phyloP scores from a whole-genome alignment of 2,329 filamentous ascomycete genomes.

The Colletotrichum spaethianum region DNA sequence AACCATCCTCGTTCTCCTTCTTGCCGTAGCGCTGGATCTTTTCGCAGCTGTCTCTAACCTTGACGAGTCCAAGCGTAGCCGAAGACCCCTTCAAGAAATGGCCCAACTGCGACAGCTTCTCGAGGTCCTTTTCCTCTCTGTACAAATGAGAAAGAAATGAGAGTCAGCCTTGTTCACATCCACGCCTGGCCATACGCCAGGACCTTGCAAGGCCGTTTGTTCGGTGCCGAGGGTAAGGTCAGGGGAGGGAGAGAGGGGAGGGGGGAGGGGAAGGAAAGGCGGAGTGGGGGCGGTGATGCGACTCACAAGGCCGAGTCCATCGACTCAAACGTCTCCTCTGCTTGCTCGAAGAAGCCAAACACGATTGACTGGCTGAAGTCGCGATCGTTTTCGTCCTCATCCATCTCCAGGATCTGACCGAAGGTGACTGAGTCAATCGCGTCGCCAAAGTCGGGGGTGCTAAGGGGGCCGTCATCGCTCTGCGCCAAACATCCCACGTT shows the following conservation, averaged over 20 bases:
- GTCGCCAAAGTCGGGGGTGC: conserved; percentile 70
- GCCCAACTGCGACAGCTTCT: conserved; percentile 84
- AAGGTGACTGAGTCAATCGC: conserved; percentile 87
- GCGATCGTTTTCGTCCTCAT: conserved; percentile 86
- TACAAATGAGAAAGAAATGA: conserved; percentile 27
- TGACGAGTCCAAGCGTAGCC: conserved; percentile 90
- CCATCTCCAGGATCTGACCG: conserved; percentile 98
- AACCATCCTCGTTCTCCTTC: conserved; percentile 83
- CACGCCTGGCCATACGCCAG: not conserved
- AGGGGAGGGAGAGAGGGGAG: conserved; percentile 20
- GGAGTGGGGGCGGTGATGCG: conserved; percentile 16
- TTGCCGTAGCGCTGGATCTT: conserved; percentile 96
- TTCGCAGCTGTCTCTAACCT: conserved; percentile 94
- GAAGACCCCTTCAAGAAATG: conserved; percentile 99
- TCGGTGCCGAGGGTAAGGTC: conserved; percentile 15
- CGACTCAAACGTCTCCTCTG: conserved; percentile 84
- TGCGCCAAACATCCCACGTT: conserved; percentile 38
- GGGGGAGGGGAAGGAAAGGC: conserved; percentile 24
- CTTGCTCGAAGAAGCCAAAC: conserved; percentile 93
- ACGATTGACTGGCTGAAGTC: conserved; percentile 94
- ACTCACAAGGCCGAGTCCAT: conserved; percentile 90
- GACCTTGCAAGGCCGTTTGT: not conserved
- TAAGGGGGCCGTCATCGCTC: conserved; percentile 45
- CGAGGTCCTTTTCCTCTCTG: conserved; percentile 78
- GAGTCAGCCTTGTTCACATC: conserved; percentile 29